These are phyloP conservation scores for Podosphaera leucotricha DNA, from an alignment of 2,329 filamentous ascomycete species.

Conservation along the genomic window DNA sequence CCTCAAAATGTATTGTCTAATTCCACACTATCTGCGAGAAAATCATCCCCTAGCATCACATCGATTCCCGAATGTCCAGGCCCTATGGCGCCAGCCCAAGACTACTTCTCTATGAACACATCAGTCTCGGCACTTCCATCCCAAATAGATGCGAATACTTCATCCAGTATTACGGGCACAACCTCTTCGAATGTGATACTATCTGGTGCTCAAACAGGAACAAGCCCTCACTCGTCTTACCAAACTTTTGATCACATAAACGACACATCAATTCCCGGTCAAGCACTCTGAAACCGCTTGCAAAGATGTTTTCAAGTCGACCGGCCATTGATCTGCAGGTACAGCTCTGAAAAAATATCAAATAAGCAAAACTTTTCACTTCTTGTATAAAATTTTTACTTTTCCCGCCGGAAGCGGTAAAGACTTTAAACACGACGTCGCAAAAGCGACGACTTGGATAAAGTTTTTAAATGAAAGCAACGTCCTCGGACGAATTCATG, in stretches of 20 bases:
- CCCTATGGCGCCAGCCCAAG: not conserved
- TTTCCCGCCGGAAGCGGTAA: too few relatives aligned
- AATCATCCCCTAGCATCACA: not conserved
- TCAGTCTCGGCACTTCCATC: not conserved
- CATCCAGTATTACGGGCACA: not conserved
- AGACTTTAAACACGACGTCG: too few relatives aligned
- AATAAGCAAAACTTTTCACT: not conserved
- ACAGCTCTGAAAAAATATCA: not conserved
- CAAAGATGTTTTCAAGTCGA: not conserved
- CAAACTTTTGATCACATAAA: not conserved
- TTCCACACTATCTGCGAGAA: not conserved
- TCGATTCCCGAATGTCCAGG: not conserved
- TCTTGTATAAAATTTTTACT: not conserved
- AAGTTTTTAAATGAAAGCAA: too few relatives aligned
- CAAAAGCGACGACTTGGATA: too few relatives aligned
- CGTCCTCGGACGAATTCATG: too few relatives aligned
- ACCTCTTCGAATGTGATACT: not conserved
- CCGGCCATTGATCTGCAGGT: not conserved
- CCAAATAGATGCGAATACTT: not conserved
- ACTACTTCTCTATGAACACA: not conserved
- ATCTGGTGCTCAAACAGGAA: not conserved
- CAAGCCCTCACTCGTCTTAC: not conserved
- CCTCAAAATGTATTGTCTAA: not conserved
- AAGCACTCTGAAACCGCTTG: not conserved
- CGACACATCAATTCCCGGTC: not conserved